A percentile compares a stretch with the other conserved stretches of the same genome.
phyloP scores from a whole-genome alignment of 352 stramenopile genomes.

The Phytophthora meadii region DNA sequence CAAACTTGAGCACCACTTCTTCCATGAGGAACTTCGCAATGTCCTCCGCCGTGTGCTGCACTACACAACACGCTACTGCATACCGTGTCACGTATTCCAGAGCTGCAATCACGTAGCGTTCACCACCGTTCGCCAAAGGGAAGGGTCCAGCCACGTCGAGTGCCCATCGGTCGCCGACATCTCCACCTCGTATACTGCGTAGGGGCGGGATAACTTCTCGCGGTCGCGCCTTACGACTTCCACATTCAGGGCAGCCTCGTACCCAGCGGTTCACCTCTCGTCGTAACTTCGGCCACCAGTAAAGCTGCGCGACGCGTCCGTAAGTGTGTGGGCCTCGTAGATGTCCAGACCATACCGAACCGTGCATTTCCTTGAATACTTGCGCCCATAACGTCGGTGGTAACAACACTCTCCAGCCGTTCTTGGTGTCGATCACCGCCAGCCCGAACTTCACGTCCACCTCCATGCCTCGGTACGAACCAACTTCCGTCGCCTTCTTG shows the following conservation, averaged over 20 bases:
- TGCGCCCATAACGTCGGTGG: not conserved
- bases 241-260: not conserved
- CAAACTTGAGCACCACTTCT: not conserved
- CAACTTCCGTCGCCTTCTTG: not conserved
- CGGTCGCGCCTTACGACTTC: not conserved
- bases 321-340: not conserved
- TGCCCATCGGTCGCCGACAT: not conserved
- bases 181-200: not conserved
- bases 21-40: not conserved
- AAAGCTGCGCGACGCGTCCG: not conserved
- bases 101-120: not conserved
- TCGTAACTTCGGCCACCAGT: not conserved
- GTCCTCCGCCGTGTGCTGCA: not conserved
- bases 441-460: not conserved
- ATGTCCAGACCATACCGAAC: not conserved
- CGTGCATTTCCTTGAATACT: slow-evolving; percentile 3
- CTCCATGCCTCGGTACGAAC: not conserved
- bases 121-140: not conserved
- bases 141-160: not conserved
- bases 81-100: not conserved
- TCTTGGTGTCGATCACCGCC: not conserved
- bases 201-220: not conserved
- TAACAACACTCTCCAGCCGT: not conserved
- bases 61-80: not conserved
- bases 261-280: not conserved